Conservation (phyloP, 768 basidiomycete genomes). For the Coprinopsis cinerea region DNA sequence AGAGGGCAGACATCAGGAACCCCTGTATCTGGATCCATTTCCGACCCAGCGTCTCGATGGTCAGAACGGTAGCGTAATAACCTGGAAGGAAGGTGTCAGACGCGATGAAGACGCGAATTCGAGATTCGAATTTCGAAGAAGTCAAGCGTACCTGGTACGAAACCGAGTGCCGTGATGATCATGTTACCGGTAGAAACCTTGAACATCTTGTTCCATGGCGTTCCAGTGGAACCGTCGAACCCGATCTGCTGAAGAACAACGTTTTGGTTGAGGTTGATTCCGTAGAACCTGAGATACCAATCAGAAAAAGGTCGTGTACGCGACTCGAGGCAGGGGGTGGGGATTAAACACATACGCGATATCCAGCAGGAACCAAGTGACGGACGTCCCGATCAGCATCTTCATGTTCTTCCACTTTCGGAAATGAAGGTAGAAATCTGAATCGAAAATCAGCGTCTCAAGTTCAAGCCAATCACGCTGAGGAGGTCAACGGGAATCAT, state of each 20-base stretch:
- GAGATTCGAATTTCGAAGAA: not conserved
- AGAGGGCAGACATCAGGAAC: constrained; percentile 63
- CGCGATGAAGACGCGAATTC: too few species aligned
- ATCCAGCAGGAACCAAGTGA: constrained; percentile 74
- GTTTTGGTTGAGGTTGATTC: constrained; percentile 67
- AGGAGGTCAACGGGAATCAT: not conserved
- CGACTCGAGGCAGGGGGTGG: not conserved
- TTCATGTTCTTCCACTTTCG: constrained; percentile 67
- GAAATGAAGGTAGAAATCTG: constrained; percentile 64
- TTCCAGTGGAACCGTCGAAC: constrained; percentile 50
- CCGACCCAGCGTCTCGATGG: constrained; percentile 67
- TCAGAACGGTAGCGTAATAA: constrained; percentile 63
- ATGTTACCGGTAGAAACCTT: constrained; percentile 62
- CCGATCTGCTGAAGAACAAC: constrained; percentile 74
- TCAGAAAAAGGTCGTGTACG: not conserved
- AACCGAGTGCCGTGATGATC: constrained; percentile 70
- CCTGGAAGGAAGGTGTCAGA: constrained; percentile 38
- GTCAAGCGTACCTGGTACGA: constrained; percentile 54
- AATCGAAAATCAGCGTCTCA: not conserved
- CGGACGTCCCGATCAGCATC: constrained; percentile 58
- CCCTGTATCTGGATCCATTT: constrained; percentile 75
- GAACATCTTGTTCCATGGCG: constrained; percentile 61
- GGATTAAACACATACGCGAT: constrained; percentile 39
- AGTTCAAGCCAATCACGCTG: too few species aligned
- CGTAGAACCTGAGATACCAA: constrained; percentile 51